A percentile compares a stretch with the other conserved stretches of the same genome.
Conservation (phyloP, 306 rosid species). For the Clitoria ternatea region DNA sequence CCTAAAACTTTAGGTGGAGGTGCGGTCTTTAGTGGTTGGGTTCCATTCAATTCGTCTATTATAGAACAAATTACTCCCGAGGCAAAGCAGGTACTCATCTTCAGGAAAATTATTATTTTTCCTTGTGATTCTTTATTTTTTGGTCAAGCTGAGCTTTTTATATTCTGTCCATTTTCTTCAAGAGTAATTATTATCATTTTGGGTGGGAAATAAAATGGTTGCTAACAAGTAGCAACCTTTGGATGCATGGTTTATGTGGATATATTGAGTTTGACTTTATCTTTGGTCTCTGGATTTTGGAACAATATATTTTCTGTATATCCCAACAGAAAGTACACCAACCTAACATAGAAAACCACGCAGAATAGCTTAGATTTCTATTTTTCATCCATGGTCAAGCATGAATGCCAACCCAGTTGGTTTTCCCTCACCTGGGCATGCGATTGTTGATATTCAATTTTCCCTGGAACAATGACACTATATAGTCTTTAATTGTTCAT, state of each 20-base stretch:
- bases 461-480: background rate
- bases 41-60: constrained; percentile 71
- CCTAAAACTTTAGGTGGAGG: constrained; percentile 92
- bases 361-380: constrained; percentile 4
- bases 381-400: background rate
- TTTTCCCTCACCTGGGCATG: background rate
- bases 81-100: constrained; percentile 61
- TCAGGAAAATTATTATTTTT: background rate
- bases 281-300: background rate
- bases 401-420: background rate
- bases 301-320: constrained; percentile 3
- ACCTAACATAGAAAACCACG: background rate
- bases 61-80: constrained; percentile 50
- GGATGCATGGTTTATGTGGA: background rate
- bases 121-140: background rate
- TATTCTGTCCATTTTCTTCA: background rate
- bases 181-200: background rate
- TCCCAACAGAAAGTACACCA: constrained; percentile 5
- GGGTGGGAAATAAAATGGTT: background rate
- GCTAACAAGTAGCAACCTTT: background rate
- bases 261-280: background rate
- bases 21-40: constrained; percentile 87
- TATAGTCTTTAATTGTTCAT: background rate
- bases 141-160: background rate
- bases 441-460: background rate